Base-by-base conservation (phyloP, 1,284 basidiomycete species). In the Phellopilus nigrolimitatus region DNA sequence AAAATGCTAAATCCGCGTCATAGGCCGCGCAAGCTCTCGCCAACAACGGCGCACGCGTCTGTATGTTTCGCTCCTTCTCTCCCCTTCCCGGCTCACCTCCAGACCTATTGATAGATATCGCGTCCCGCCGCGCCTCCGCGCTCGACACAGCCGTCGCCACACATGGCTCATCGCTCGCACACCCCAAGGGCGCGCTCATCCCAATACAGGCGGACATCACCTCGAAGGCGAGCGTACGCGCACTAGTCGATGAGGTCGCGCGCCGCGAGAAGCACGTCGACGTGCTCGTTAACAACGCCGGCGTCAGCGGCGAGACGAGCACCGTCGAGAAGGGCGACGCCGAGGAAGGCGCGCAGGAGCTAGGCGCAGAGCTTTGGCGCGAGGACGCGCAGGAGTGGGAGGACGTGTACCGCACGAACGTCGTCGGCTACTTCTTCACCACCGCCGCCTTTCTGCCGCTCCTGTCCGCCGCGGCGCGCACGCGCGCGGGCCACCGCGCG, bases 361-460 rank as follows among this genome's bases (percentile, higher is more conserved):
- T 73, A 25, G 49, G 57, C 13, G 59, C 65, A 12, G 60, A 68
- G 50, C 63, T 71, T 1, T 70, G 64, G 59, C 58, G 58, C 3
- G 66, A 70, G 47, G 62, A 64, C 17, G 56, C 59, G 12, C 53
- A 58, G n/a, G 62, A 61, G 9, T 72, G 69, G 70, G 64, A 68
- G 58, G 55, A 62, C 5, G 65, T 68, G 0, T 71, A 69, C 51
- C 55, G 60, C 22, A 70, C 67, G 8, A 71, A 71, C 55, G 66
- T 69, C 51, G 64, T 68, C 27, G 63, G 64, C 61, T 69, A 64
- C 48, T 70, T 64, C 61, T 68, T 68, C 55, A 67, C 64, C 6
- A 62, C 68, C 0, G 63, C 62, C n/a, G 69, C 68, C 0, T 71
- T 72, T 59, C 49, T 72, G 0, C 69, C 69, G 4, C 64, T 74